These are phyloP conservation scores for Aspergillus coremiiformis DNA, from an alignment of 495 filamentous ascomycete genomes.

Conservation along the genomic window DNA sequence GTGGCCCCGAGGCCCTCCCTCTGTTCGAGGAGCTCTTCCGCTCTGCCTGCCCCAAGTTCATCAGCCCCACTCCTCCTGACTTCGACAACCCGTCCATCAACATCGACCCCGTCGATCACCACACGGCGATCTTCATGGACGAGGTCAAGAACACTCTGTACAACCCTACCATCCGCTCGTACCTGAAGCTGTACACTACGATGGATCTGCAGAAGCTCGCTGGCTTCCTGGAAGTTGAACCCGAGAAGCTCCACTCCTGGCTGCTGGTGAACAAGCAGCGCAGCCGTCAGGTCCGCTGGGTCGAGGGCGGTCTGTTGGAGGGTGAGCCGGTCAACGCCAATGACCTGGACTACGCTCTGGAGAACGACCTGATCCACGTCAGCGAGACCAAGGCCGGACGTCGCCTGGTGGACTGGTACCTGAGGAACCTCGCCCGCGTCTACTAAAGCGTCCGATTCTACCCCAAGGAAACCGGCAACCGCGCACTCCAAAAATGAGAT, in stretches of 20 bases:
- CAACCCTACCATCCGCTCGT: conserved; percentile 91
- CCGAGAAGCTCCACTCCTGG: conserved; percentile 84
- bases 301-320: conserved; percentile 80
- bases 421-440: conserved; percentile 88
- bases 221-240: conserved; percentile 89
- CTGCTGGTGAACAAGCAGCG: conserved; percentile 97
- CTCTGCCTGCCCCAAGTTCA: conserved; percentile 95
- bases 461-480: background rate
- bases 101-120: conserved; percentile 94
- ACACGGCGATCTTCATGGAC: conserved; percentile 95
- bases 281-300: conserved; percentile 91
- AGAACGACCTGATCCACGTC: conserved; percentile 96
- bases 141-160: conserved; percentile 97
- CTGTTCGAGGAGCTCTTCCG: conserved; percentile 97
- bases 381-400: conserved; percentile 97
- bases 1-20: conserved; percentile 87
- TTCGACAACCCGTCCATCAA: conserved; percentile 93
- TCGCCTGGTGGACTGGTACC: conserved; percentile 96
- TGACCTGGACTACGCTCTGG: conserved; percentile 93
- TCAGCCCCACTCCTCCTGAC: conserved; percentile 92
- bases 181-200: conserved; percentile 97
- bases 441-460: conserved; percentile 48
- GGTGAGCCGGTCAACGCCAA: conserved; percentile 85
- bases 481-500: conserved; percentile 6
- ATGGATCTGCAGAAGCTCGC: conserved; percentile 98